Evolutionary conservation across 179 eudicot genomes (phyloP).

Genomic region (Vitellaria paradoxa): DNA sequence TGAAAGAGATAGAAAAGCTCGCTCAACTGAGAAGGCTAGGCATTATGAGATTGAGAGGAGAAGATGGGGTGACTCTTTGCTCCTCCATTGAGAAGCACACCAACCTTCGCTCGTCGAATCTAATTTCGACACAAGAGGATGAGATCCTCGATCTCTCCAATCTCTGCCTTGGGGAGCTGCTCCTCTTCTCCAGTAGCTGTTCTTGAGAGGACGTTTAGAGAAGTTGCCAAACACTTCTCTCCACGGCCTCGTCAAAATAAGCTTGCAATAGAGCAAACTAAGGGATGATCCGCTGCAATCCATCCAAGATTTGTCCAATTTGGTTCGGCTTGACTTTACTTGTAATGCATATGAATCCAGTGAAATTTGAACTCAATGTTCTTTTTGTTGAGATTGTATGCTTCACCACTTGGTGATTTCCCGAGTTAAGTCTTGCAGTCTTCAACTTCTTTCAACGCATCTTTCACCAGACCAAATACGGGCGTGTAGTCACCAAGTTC

Average conservation of each 20-base stretch:
- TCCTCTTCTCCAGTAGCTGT: conserved; percentile 12
- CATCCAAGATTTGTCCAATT: conserved; percentile 15
- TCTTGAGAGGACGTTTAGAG: conserved; percentile 13
- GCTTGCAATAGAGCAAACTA: neutral
- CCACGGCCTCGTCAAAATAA: neutral
- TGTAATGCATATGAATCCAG: conserved; percentile 15
- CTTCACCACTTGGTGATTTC: neutral
- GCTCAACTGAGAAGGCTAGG: too few relatives aligned
- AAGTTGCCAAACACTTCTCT: neutral
- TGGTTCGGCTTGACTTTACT: neutral
- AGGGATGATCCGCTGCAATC: too few relatives aligned
- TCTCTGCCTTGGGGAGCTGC: conserved; percentile 8
- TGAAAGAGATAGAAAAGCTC: conserved; percentile 9
- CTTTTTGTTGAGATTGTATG: neutral
- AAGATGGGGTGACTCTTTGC: conserved; percentile 20
- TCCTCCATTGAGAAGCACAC: conserved; percentile 15
- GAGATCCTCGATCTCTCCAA: conserved; percentile 6
- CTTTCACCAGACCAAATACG: neutral
- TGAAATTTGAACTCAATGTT: neutral
- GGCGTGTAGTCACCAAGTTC: neutral
- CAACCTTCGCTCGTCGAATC: conserved; percentile 10
- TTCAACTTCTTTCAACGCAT: neutral
- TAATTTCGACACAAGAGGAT: neutral
- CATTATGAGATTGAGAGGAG: conserved; percentile 6
- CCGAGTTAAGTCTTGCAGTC: neutral